A percentile compares a stretch with the other conserved stretches of the same genome.
These are phyloP conservation scores for Suillus subluteus DNA, from an alignment of 768 basidiomycete species.

Conservation along the genomic window DNA sequence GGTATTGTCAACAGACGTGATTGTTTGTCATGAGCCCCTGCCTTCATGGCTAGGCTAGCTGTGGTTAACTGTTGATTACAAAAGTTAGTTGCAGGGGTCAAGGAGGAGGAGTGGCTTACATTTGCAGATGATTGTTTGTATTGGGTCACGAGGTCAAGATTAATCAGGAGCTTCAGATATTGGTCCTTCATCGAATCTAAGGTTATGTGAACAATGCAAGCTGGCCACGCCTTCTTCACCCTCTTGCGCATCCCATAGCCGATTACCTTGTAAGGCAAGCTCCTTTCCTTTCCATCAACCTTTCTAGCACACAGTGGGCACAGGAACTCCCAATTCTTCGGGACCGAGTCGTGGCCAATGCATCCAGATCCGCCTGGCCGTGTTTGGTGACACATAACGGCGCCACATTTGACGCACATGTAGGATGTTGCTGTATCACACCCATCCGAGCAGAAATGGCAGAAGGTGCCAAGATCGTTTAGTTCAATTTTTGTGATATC, in stretches of 20 bases:
- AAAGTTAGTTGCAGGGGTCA: neutral
- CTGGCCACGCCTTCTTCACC: neutral
- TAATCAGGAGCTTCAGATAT: neutral
- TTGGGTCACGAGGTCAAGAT: neutral
- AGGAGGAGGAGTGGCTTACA: neutral
- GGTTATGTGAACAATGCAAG: neutral
- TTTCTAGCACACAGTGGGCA: neutral
- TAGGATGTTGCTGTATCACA: neutral
- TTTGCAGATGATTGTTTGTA: neutral
- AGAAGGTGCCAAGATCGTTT: neutral
- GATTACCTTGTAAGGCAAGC: neutral
- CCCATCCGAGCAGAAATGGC: neutral
- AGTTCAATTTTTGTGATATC: no score
- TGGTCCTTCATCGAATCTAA: neutral
- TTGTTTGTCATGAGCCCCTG: neutral
- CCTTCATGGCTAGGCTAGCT: no score
- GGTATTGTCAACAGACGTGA: neutral
- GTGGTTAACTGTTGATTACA: neutral
- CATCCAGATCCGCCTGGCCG: neutral
- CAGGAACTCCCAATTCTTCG: neutral
- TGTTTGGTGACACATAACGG: neutral
- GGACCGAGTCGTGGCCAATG: neutral
- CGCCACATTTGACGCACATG: neutral
- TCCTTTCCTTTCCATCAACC: neutral
- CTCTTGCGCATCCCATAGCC: neutral